phyloP scores from a whole-genome alignment of 2,329 filamentous ascomycete species.

The Colletotrichum noveboracense region DNA sequence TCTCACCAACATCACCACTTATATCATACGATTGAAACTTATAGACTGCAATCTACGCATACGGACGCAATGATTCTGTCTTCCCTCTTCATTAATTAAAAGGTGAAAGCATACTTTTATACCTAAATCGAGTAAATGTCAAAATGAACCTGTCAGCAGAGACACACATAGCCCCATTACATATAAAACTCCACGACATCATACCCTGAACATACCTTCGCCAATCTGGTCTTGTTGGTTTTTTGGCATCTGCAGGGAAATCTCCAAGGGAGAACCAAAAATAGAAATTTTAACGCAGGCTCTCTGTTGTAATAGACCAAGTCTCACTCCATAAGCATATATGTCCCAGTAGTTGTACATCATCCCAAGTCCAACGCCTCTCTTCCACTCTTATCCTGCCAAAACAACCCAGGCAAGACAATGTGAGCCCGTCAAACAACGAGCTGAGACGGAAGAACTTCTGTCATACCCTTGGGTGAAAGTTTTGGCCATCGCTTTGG shows the following conservation, averaged over 20 bases:
- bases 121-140: background rate
- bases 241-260: too few relatives aligned
- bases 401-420: background rate
- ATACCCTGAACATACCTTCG: fast-evolving
- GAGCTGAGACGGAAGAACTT: background rate
- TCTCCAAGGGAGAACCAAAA: too few relatives aligned
- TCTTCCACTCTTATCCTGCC: background rate
- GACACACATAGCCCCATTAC: fast-evolving
- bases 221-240: background rate
- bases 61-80: background rate
- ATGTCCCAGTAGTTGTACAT: too few relatives aligned
- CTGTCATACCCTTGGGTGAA: too few relatives aligned
- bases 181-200: background rate
- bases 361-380: background rate
- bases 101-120: background rate
- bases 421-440: background rate
- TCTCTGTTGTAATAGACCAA: too few relatives aligned
- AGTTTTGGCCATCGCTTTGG: too few relatives aligned
- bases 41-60: background rate
- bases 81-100: background rate
- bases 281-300: too few relatives aligned
- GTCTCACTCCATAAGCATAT: too few relatives aligned
- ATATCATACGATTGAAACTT: background rate
- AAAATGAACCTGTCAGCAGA: fast-evolving
- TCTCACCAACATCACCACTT: background rate